A percentile compares a stretch with the other conserved stretches of the same genome.
Evolutionary conservation across 2,329 filamentous ascomycete genomes (phyloP).

Genomic region (Cladophialophora chaetospira): DNA sequence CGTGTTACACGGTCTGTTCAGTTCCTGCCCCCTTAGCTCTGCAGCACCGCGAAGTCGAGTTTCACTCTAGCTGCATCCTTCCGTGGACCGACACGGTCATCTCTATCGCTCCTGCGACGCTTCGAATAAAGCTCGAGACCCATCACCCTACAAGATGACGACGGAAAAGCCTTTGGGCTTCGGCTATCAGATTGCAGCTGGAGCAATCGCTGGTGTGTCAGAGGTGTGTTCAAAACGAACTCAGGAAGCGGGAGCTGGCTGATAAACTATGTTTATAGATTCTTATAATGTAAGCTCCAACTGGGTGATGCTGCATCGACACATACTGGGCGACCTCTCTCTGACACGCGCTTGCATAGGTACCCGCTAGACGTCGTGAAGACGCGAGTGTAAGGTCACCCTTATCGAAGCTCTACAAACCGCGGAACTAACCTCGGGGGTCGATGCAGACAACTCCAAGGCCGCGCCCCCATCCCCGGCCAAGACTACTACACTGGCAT

Average conservation of each 20-base stretch:
- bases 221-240: conserved; percentile 65
- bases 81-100: no score
- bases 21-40: background rate
- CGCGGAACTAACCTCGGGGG: background rate
- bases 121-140: conserved; percentile 18
- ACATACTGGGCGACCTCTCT: no score
- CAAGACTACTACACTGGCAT: conserved; percentile 93
- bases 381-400: conserved; percentile 78
- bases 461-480: conserved; percentile 65
- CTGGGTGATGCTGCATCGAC: conserved; percentile 5
- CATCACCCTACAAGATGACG: conserved; percentile 21
- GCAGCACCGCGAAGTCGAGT: no score
- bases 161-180: conserved; percentile 80
- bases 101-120: background rate
- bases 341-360: conserved; percentile 55
- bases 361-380: conserved; percentile 99
- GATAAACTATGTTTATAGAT: conserved; percentile 60
- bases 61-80: no score
- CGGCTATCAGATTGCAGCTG: conserved; percentile 91
- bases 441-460: conserved; percentile 75
- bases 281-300: conserved; percentile 71
- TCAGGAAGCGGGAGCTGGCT: background rate
- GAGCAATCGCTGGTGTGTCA: conserved; percentile 95
- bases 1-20: background rate
- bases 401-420: conserved; percentile 6